These are phyloP conservation scores for Poterioochromonas sp. DNA, from an alignment of 352 stramenopile genomes.

Conservation along the genomic window DNA sequence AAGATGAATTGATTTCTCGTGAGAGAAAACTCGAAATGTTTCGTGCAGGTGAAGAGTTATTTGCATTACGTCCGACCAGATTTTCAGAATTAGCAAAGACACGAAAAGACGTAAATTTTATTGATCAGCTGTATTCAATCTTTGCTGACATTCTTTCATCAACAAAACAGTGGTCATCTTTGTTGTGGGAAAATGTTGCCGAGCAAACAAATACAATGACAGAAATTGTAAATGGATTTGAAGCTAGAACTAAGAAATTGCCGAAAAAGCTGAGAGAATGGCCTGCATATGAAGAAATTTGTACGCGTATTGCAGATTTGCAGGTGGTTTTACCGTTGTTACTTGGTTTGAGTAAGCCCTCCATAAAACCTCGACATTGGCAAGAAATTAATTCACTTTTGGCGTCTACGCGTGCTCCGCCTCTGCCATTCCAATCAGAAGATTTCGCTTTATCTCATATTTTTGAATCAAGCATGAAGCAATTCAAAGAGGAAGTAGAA, in stretches of 20 bases:
- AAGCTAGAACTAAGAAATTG: slow-evolving; percentile 64
- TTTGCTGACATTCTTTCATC: slow-evolving; percentile 71
- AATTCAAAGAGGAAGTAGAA: slow-evolving; percentile 57
- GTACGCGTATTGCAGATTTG: slow-evolving; percentile 37
- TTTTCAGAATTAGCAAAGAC: slow-evolving; percentile 56
- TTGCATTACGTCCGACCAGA: slow-evolving; percentile 60
- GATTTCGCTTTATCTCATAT: slow-evolving; percentile 64
- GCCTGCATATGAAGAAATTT: slow-evolving; percentile 56
- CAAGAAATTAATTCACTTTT: slow-evolving; percentile 57
- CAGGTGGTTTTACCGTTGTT: slow-evolving; percentile 57
- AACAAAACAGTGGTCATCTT: slow-evolving; percentile 56
- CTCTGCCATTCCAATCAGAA: slow-evolving; percentile 59
- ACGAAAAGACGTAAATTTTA: slow-evolving; percentile 66
- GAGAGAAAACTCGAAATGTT: slow-evolving; percentile 75
- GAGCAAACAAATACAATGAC: slow-evolving; percentile 49
- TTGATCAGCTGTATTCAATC: slow-evolving; percentile 72
- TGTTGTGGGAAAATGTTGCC: slow-evolving; percentile 59
- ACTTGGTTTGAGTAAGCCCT: slow-evolving; percentile 55
- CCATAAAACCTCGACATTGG: slow-evolving; percentile 74
- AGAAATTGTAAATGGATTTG: slow-evolving; percentile 56
- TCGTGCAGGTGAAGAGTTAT: slow-evolving; percentile 69
- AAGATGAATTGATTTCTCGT: slow-evolving; percentile 60
- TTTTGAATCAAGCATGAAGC: slow-evolving; percentile 61
- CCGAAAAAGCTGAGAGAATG: slow-evolving; percentile 68
- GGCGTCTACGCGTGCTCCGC: slow-evolving; percentile 48